Evolutionary conservation across 2,329 filamentous ascomycete species (phyloP), one percentile per base, ranked within the genome.

Genomic region (Nemania bipapillata): DNA sequence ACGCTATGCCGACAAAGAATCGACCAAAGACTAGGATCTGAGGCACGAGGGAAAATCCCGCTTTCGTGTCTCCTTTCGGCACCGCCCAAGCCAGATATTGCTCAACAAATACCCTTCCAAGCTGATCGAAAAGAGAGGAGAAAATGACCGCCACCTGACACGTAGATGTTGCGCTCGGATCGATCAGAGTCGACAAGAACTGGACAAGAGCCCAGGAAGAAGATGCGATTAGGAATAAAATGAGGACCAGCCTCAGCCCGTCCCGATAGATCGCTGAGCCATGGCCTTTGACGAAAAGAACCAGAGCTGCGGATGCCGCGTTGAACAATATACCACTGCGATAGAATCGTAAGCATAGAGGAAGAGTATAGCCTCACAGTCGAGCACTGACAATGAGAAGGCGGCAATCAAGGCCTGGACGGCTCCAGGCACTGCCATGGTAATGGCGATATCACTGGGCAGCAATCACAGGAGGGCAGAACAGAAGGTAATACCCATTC

Each of bases 231-330:
- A 88, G 82, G 76, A 88, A 88, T 72, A 81, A 78, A 75, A 84
- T 79, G 86, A 89, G 86, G 86, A 84, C 86, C 86, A 89, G 87
- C 86, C 87, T 88, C 86, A 84, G 83, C 80, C 86, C 85, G 80
- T 88, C 85, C 78, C 84, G 83, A 76, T 86, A 82, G 68, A 87
- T 78, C 47, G 83, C 78, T 68, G 81, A 81, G 75, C 83, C 81
- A 81, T 86, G 81, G 72, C 83, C 82, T 75, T 80, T 84, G 71
- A 80, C 72, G 69, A 82, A 80, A 69, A 82, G 79, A 73, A 85
- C 80, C 77, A 85, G 79, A 71, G 84, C 78, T 58, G 83, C 81
- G 57, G 83, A 81, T 32, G 86, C 84, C 62, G 85, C 83, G 75
- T 85, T 85, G 73, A 87, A 81, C 64, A 88, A 81, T 70, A 86